phyloP scores from a whole-genome alignment of 192 early-diverging fungal genomes.

The Backusella westeae region DNA sequence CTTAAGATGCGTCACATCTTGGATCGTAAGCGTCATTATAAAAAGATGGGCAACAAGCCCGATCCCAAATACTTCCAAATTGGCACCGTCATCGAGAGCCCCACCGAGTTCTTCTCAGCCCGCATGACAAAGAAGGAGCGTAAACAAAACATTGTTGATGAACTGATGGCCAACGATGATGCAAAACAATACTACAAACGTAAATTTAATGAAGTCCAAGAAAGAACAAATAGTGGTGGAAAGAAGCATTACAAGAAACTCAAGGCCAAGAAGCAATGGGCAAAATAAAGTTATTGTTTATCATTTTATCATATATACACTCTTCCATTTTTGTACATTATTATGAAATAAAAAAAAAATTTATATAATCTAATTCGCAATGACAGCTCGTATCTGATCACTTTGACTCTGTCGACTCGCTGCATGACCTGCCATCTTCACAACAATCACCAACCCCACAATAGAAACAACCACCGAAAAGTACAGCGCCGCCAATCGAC shows the following conservation, averaged over 20 bases:
- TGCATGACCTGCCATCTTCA: background rate
- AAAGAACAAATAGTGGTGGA: constrained; percentile 47
- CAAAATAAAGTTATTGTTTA: background rate
- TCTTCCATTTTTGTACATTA: background rate
- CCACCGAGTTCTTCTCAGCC: constrained; percentile 85
- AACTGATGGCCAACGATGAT: constrained; percentile 78
- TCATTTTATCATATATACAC: background rate
- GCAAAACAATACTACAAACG: constrained; percentile 83
- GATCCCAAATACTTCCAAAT: constrained; percentile 93
- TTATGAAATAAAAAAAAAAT: background rate
- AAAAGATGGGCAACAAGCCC: constrained; percentile 63
- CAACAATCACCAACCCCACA: background rate
- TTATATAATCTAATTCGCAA: background rate
- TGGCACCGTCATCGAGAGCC: constrained; percentile 87
- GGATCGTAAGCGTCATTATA: constrained; percentile 93
- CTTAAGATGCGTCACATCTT: constrained; percentile 82
- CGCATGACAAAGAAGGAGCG: constrained; percentile 88
- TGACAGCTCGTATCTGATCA: constrained; percentile 1
- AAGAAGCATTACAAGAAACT: constrained; percentile 53
- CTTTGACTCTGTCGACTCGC: background rate
- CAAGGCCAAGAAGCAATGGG: constrained; percentile 23
- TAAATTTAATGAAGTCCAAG: constrained; percentile 81
- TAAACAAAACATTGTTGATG: constrained; percentile 80
- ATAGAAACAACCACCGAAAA: background rate
- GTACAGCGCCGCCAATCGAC: background rate